A percentile compares a stretch with the other conserved stretches of the same genome.
phyloP scores from a whole-genome alignment of 148 eudicot species.

The Simmondsia chinensis region DNA sequence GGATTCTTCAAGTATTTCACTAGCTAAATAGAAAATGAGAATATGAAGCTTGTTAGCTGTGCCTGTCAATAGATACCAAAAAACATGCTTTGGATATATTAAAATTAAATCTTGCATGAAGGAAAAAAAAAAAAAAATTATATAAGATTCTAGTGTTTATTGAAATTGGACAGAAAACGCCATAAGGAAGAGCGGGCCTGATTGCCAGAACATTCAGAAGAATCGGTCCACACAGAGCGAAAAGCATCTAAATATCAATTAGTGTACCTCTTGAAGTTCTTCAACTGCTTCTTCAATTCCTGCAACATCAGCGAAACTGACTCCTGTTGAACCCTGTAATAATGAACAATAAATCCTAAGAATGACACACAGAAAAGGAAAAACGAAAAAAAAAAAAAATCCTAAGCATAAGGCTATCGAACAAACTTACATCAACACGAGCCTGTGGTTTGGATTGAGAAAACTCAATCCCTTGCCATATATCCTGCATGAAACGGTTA shows the following conservation, averaged over 20 bases:
- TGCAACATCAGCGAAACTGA: conserved; percentile 82
- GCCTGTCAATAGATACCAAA: no score
- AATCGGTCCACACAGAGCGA: no score
- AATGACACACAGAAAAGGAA: neutral
- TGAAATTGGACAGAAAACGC: no score
- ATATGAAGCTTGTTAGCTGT: no score
- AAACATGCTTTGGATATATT: no score
- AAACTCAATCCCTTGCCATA: conserved; percentile 91
- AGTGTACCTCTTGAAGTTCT: conserved; percentile 97
- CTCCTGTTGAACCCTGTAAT: conserved; percentile 85
- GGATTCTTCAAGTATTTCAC: conserved; percentile 91
- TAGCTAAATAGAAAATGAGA: conserved; percentile 48
- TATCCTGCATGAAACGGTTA: conserved; percentile 48
- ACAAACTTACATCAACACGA: conserved; percentile 76
- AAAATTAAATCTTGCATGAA: no score
- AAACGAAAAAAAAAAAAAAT: neutral
- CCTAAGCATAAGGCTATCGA: neutral
- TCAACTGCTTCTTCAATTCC: conserved; percentile 95
- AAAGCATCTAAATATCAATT: no score
- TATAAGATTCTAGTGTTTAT: no score
- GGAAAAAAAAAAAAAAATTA: no score
- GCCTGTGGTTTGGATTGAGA: conserved; percentile 93
- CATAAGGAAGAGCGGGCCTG: no score
- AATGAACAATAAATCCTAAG: conserved; percentile 2
- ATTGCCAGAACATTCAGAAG: no score